Evolutionary conservation across 2,329 filamentous ascomycete genomes (phyloP).

Genomic region (Pestalotiopsis sp.): DNA sequence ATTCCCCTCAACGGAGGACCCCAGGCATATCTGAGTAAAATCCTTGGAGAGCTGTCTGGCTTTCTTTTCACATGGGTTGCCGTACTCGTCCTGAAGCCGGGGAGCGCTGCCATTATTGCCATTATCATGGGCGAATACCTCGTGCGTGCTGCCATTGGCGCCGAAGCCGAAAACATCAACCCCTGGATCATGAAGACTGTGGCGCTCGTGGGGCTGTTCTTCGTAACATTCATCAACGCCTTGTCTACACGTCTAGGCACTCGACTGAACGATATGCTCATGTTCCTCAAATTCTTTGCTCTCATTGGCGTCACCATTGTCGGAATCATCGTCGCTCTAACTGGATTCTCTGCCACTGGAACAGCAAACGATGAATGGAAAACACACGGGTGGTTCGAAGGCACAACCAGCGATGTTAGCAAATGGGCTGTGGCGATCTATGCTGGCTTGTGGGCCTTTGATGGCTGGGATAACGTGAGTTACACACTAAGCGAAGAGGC

Average conservation of each 20-base stretch:
- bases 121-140: slow-evolving; percentile 99
- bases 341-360: slow-evolving; percentile 77
- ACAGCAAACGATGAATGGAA: slow-evolving; percentile 84
- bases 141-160: slow-evolving; percentile 82
- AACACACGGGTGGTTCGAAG: slow-evolving; percentile 81
- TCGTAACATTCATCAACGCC: slow-evolving; percentile 85
- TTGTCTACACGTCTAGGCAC: slow-evolving; percentile 88
- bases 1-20: slow-evolving; percentile 94
- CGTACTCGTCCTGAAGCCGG: slow-evolving; percentile 90
- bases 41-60: slow-evolving; percentile 88
- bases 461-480: slow-evolving; percentile 96
- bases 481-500: background rate
- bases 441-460: slow-evolving; percentile 95
- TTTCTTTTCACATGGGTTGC: slow-evolving; percentile 98
- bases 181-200: slow-evolving; percentile 90
- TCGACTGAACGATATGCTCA: slow-evolving; percentile 84
- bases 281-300: slow-evolving; percentile 96
- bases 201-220: slow-evolving; percentile 71
- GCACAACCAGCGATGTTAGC: slow-evolving; percentile 76
- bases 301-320: slow-evolving; percentile 83
- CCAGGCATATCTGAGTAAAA: slow-evolving; percentile 93
- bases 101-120: slow-evolving; percentile 88
- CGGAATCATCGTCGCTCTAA: slow-evolving; percentile 85
- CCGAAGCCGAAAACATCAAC: slow-evolving; percentile 79
- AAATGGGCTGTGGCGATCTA: slow-evolving; percentile 94